phyloP scores from a whole-genome alignment of 352 stramenopile genomes.

The Thraustotheca clavata region DNA sequence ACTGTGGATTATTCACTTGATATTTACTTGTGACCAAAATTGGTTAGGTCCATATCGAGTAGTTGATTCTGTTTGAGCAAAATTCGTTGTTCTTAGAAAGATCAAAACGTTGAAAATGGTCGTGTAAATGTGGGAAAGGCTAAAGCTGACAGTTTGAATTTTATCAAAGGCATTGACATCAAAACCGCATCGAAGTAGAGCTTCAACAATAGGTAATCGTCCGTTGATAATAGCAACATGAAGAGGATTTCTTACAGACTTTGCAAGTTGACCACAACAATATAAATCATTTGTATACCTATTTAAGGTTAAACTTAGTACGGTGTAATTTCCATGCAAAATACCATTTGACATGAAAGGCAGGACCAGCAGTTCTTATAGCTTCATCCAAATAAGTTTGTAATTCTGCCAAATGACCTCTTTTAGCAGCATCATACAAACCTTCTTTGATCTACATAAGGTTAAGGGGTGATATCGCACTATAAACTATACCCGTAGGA shows the following conservation, averaged over 20 bases:
- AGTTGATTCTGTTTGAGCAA: constrained; percentile 17
- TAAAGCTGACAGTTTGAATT: constrained; percentile 59
- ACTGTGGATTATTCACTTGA: neutral
- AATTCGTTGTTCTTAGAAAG: constrained; percentile 41
- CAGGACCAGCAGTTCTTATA: constrained; percentile 40
- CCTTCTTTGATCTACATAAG: constrained; percentile 32
- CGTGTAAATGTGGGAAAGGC: constrained; percentile 56
- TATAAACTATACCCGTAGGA: neutral
- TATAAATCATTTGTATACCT: constrained; percentile 16
- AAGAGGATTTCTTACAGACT: constrained; percentile 57
- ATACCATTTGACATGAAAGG: constrained; percentile 66
- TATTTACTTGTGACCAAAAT: constrained; percentile 3
- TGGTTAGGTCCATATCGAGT: neutral
- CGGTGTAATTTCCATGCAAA: constrained; percentile 3
- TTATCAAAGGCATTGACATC: constrained; percentile 67
- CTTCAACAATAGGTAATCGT: constrained; percentile 50
- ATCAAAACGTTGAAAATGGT: constrained; percentile 54
- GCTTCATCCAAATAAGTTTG: constrained; percentile 37
- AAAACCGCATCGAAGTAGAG: constrained; percentile 52
- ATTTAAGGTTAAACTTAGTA: neutral
- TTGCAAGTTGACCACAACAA: constrained; percentile 26
- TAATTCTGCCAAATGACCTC: constrained; percentile 47
- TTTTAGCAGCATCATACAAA: constrained; percentile 57
- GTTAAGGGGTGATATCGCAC: neutral
- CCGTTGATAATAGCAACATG: constrained; percentile 69